A percentile compares a stretch with the other conserved stretches of the same genome.
Evolutionary conservation across 2,329 filamentous ascomycete genomes (phyloP).

Genomic region (Pestalotiopsis sp.): DNA sequence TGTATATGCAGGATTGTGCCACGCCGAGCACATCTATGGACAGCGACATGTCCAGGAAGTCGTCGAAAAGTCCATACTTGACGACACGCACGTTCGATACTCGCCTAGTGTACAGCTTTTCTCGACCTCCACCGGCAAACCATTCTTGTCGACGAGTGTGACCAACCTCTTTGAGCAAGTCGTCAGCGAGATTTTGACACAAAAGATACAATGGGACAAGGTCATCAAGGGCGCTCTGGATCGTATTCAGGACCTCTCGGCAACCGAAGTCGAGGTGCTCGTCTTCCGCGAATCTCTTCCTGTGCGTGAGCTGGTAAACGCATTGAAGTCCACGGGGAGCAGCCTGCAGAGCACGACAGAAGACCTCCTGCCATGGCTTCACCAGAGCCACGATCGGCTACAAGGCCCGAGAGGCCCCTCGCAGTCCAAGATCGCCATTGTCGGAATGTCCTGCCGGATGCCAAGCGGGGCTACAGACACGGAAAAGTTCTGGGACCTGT

Average conservation of each 20-base stretch:
- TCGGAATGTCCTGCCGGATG: slow-evolving; percentile 67
- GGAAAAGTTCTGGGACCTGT: slow-evolving; percentile 64
- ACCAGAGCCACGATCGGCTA: background rate
- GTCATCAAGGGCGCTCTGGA: slow-evolving; percentile 28
- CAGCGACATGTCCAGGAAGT: slow-evolving; percentile 29
- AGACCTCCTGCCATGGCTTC: slow-evolving; percentile 27
- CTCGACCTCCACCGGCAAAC: slow-evolving; percentile 33
- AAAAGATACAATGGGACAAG: slow-evolving; percentile 31
- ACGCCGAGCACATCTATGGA: slow-evolving; percentile 43
- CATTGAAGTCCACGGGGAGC: slow-evolving; percentile 20
- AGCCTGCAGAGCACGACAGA: background rate
- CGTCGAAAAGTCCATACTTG: slow-evolving; percentile 20
- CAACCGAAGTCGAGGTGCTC: slow-evolving; percentile 22
- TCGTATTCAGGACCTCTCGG: slow-evolving; percentile 17
- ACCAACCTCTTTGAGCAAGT: slow-evolving; percentile 16
- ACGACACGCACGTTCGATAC: background rate
- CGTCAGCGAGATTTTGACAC: slow-evolving; percentile 31
- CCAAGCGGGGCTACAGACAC: slow-evolving; percentile 61
- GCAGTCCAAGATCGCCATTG: slow-evolving; percentile 66
- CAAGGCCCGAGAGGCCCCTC: slow-evolving; percentile 10
- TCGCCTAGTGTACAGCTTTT: slow-evolving; percentile 28
- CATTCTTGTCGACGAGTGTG: slow-evolving; percentile 24
- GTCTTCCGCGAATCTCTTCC: slow-evolving; percentile 32
- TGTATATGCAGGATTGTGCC: slow-evolving; percentile 41
- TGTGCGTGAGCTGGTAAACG: slow-evolving; percentile 27